phyloP scores from a whole-genome alignment of 192 early-diverging fungal species.

The Funneliformis mosseae region DNA sequence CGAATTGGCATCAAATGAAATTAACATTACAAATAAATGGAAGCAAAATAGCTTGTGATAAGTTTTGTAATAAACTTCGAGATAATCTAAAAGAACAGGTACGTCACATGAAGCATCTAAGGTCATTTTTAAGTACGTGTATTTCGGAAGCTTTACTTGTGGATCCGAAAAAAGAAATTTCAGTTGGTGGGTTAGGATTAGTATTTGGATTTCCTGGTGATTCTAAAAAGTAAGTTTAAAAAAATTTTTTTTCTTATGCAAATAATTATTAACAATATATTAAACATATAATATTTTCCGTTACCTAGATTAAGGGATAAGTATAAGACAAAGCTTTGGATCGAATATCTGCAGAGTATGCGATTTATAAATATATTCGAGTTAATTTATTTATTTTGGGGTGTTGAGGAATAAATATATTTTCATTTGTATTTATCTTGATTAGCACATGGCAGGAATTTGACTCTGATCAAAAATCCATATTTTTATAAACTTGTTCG shows the following conservation, averaged over 20 bases:
- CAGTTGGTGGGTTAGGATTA: constrained; percentile 65
- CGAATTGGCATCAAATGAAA: constrained; percentile 89
- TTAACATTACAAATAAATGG: constrained; percentile 81
- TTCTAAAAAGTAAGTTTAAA: constrained; percentile 59
- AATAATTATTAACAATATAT: neutral
- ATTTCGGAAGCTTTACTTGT: constrained; percentile 77
- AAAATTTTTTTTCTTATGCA: neutral
- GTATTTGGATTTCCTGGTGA: constrained; percentile 76
- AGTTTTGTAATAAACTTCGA: constrained; percentile 79
- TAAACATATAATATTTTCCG: neutral
- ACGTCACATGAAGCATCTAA: constrained; percentile 75
- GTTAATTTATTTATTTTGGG: neutral
- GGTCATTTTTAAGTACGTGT: constrained; percentile 76
- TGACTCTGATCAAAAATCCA: constrained; percentile 78
- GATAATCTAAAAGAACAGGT: constrained; percentile 73
- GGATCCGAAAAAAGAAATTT: constrained; percentile 50
- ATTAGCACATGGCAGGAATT: constrained; percentile 74
- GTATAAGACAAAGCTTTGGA: constrained; percentile 76
- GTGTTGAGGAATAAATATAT: neutral
- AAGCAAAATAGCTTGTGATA: constrained; percentile 67
- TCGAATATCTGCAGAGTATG: constrained; percentile 70
- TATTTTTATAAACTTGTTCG: constrained; percentile 90
- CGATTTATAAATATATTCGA: neutral
- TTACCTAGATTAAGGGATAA: constrained; percentile 50
- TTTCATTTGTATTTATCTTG: neutral